Conservation (phyloP, 2,329 filamentous ascomycete genomes). For the Botrytis galanthina region DNA sequence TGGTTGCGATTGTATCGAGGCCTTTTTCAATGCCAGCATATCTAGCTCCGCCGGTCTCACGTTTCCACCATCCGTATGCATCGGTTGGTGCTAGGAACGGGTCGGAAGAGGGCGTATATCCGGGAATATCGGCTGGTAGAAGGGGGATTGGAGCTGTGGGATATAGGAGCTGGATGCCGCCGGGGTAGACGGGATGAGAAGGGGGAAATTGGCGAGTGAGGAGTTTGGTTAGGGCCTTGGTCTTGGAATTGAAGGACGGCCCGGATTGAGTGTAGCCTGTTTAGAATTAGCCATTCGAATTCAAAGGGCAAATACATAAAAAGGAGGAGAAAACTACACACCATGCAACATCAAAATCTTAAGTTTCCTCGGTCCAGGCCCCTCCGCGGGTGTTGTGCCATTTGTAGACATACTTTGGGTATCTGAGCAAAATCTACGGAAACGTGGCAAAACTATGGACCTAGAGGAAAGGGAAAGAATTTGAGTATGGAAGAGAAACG, state of each 20-base stretch:
- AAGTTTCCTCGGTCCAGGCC: conserved; percentile 37
- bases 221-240: conserved; percentile 65
- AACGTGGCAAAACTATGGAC: background rate
- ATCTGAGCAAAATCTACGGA: background rate
- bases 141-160: conserved; percentile 67
- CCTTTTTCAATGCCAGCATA: conserved; percentile 72
- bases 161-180: conserved; percentile 57
- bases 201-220: conserved; percentile 48
- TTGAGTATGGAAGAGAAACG: background rate
- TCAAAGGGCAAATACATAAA: background rate
- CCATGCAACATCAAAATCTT: conserved; percentile 79
- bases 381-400: background rate
- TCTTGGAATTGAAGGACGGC: conserved; percentile 80
- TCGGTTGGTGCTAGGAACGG: conserved; percentile 46
- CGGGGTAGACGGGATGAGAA: conserved; percentile 46
- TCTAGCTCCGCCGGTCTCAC: conserved; percentile 58
- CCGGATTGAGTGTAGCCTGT: conserved; percentile 88
- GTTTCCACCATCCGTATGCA: conserved; percentile 81
- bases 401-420: conserved; percentile 5
- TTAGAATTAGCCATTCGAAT: background rate
- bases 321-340: conserved; percentile 37
- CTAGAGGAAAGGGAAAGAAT: background rate
- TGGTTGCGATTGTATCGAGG: conserved; percentile 58
- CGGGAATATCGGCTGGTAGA: conserved; percentile 64
- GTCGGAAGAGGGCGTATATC: conserved; percentile 50